Evolutionary conservation across 1,284 basidiomycete species (phyloP), one percentile per base, ranked within the genome.

Genomic region (Afroboletus lepidellus): DNA sequence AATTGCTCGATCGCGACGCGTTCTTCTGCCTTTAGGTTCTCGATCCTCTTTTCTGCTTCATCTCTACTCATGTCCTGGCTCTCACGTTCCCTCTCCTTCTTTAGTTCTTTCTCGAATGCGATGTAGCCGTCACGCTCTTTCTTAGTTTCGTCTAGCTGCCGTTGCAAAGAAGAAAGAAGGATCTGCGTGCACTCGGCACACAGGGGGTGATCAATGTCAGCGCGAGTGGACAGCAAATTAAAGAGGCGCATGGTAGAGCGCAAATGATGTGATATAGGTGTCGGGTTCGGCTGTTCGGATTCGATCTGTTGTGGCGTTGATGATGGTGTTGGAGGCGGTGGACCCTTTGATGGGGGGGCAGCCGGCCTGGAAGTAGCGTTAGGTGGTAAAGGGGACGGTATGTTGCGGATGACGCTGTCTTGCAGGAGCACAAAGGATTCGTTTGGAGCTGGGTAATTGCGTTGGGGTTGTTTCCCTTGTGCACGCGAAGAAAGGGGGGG

Each of bases 181-280:
- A 89, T 81, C 62, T 91, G 86, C 3, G 94, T 93, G 70, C 97
- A 99, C 64, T 97, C 94, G 1, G 88, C 84, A 68, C 97, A 99
- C 11, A 99, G 79, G 3, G 97, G 97, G 69, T 99, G 96, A 69
- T 96, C 92, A 47, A 97, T 81, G 39, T 92, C 88, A 44, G 92
- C 90, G 38, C 85, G 78, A 46, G 84, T 83, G 4, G 90, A 90
- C 24, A 95, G 76, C 38, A 94, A 72, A 62, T 87, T 84, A 66
- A 94, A 90, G 30, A 96, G 77, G 30, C 83, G 83, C 59, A 79
- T 76, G 47, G 87, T 84, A 32, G 86, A 87, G 52, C 85, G 84
- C 45, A 90, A 73, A 63, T 88, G 88, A 66, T 90, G 87, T 30
- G 89, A 87, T 53, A 89, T 75, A n/a, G 87, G 86, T 15, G 88